These are phyloP conservation scores for Hymenoscyphus linearis DNA, from an alignment of 2,329 filamentous ascomycete genomes.

Conservation along the genomic window DNA sequence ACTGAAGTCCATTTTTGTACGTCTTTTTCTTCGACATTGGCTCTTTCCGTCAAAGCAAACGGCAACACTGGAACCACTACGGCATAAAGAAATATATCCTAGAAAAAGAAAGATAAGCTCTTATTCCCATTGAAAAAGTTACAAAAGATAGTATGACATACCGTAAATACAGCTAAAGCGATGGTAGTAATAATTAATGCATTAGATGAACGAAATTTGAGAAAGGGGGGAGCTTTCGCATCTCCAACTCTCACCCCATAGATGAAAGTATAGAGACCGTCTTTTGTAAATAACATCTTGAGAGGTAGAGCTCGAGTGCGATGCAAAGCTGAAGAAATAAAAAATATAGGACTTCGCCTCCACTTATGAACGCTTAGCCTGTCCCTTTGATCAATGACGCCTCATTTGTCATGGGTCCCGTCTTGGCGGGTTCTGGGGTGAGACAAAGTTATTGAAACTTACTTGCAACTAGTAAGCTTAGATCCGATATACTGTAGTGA, in stretches of 20 bases:
- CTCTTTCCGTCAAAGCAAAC: slow-evolving; percentile 54
- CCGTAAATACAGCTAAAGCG: slow-evolving; percentile 25
- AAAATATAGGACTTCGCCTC: background rate
- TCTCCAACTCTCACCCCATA: slow-evolving; percentile 22
- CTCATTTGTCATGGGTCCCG: background rate
- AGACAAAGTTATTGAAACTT: no score
- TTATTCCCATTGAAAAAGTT: background rate
- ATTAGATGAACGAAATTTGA: slow-evolving; percentile 26
- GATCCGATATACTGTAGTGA: no score
- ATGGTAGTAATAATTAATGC: slow-evolving; percentile 24
- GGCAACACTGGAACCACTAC: slow-evolving; percentile 66
- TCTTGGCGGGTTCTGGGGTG: background rate
- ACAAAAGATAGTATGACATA: slow-evolving; percentile 6
- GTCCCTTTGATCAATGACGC: background rate
- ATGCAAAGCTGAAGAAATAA: background rate
- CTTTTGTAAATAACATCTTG: slow-evolving; percentile 17
- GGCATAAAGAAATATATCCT: slow-evolving; percentile 57
- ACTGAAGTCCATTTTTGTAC: slow-evolving; percentile 69
- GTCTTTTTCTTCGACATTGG: slow-evolving; percentile 42
- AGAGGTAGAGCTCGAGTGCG: background rate
- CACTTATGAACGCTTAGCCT: background rate
- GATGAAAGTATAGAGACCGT: slow-evolving; percentile 22
- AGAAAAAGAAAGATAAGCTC: slow-evolving; percentile 4
- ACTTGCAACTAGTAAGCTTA: no score
- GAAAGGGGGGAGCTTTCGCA: slow-evolving; percentile 20